Evolutionary conservation across 192 early-diverging fungal species (phyloP), one percentile per base, ranked within the genome.

Genomic region (Physocladia obscura): DNA sequence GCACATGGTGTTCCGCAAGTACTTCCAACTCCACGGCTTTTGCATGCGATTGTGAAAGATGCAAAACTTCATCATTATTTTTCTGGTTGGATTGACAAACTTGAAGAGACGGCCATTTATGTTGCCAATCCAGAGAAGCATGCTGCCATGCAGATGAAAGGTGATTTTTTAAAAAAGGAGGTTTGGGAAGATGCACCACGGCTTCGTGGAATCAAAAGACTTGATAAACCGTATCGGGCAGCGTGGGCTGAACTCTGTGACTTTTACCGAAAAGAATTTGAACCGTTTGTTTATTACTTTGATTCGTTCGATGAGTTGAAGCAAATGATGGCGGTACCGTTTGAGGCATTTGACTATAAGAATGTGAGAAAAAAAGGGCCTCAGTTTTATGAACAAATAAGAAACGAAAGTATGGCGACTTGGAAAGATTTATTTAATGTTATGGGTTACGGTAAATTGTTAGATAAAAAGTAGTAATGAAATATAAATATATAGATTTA

Each of bases 221-320:
- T 65, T 27, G 32, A 29, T 5, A 22, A 21, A 11, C 63, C 27
- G 27, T 54, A 57, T n/a, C 8, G 15, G 3, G 51, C 65, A n/a
- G 51, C 8, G 27, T 68, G 65, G 65, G 40, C 36, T 2, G 50
- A 54, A 30, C 26, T 39, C 13, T 17, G 13, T 0, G 65, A 68
- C 36, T 68, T 39, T 68, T 68, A 68, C 24, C n/a, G 37, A 8
- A 17, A 17, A 11, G 51, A 56, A 40, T 68, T 68, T 29, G 52
- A 8, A 13, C 65, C 65, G 8, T 68, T 56, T 57, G 65, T 68
- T 32, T 68, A 68, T 29, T 68, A 68, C 22, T 68, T 68, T 38
- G 65, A 68, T 44, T 34, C 32, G 24, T 40, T 68, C 13, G 31
- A 37, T 13, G 65, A 68, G 37, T 34, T 68, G 50, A 11, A n/a